Conservation (phyloP, 306 rosid genomes). For the Senna siamea region DNA sequence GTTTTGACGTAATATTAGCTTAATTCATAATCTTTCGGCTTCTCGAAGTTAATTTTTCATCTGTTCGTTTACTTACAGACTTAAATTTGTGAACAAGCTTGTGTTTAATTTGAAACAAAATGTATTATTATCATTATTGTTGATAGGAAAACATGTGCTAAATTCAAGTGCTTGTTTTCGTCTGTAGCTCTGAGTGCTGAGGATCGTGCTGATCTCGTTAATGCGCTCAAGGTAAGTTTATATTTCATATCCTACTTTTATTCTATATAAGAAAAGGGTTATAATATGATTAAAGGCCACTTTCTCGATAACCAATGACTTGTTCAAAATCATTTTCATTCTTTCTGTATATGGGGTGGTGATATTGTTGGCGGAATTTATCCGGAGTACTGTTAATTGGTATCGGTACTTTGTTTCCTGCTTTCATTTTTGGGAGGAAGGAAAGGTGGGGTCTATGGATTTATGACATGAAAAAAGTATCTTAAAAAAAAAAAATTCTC, state of each 20-base stretch:
- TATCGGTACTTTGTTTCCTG: not conserved
- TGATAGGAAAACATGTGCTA: conserved; percentile 29
- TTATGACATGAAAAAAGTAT: not conserved
- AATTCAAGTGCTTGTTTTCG: conserved; percentile 21
- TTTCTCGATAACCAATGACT: not conserved
- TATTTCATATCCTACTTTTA: not conserved
- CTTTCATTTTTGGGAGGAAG: not conserved
- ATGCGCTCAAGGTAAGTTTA: conserved; percentile 50
- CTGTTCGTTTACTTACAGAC: not conserved
- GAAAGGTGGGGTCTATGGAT: not conserved
- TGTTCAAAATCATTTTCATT: not conserved
- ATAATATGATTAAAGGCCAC: not conserved
- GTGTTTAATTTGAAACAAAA: not conserved
- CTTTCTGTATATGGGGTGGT: not conserved
- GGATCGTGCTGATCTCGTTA: conserved; percentile 59
- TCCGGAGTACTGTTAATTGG: not conserved
- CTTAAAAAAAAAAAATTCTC: too few species aligned
- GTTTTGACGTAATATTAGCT: not conserved
- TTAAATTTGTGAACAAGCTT: not conserved
- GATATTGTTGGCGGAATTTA: conserved; percentile 5
- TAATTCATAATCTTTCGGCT: not conserved
- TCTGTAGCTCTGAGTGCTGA: conserved; percentile 57
- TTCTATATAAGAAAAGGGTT: not conserved
- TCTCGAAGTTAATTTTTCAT: not conserved
- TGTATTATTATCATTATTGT: not conserved